A percentile compares a stretch with the other conserved stretches of the same genome.
Evolutionary conservation across 805 yeast species (phyloP).

Genomic region (Saturnispora serradocipensis): DNA sequence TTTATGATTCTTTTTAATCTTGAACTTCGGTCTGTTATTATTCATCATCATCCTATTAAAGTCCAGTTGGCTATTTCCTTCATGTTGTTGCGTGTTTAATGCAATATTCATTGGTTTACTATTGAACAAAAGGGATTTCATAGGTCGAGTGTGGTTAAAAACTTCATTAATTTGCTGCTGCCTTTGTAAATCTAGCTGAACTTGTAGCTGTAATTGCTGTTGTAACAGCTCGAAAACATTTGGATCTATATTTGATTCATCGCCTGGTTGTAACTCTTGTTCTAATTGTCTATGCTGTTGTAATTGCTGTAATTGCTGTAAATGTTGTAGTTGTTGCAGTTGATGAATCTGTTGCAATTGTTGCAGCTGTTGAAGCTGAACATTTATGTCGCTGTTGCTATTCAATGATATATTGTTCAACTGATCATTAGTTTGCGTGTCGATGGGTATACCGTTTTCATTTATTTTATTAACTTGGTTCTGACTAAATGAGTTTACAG

Average conservation of each 20-base stretch:
- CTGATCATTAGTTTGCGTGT: not conserved
- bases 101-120: not conserved
- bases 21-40: not conserved
- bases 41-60: not conserved
- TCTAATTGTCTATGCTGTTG: slow-evolving; percentile 8
- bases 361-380: not conserved
- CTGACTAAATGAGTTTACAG: not conserved
- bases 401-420: not conserved
- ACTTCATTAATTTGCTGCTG: slow-evolving; percentile 5
- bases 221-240: slow-evolving; percentile 3
- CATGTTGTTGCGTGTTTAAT: not conserved
- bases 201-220: slow-evolving; percentile 5
- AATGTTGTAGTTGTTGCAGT: slow-evolving; percentile 4
- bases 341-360: not conserved
- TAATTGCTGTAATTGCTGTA: slow-evolving; percentile 5
- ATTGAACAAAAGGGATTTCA: not conserved
- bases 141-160: not conserved
- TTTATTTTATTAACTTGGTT: not conserved
- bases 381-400: not conserved
- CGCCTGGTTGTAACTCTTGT: slow-evolving; percentile 6
- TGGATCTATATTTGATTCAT: not conserved
- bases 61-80: not conserved
- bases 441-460: not conserved
- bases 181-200: slow-evolving; percentile 8
- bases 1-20: not conserved